Base-by-base conservation (phyloP, 805 yeast species). In the Yamadazyma takamatsuzukensis region DNA sequence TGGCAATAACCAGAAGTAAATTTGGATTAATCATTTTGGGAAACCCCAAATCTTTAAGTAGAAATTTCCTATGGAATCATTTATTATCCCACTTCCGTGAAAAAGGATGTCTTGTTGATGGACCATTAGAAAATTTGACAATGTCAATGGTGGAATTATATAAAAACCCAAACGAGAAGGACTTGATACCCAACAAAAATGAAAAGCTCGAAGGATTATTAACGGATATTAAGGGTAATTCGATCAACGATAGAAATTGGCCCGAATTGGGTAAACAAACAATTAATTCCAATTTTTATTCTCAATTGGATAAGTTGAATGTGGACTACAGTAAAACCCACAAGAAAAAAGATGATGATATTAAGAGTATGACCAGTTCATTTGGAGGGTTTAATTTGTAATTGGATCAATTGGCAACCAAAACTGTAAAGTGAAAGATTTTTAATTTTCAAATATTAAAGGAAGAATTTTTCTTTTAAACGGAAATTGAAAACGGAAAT, bases 41-140 rank as follows among this genome's bases (percentile, higher is more conserved):
- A 35, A 87, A 88, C 52, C 95, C 96, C 7, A 66, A 80, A 40
- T 76, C 93, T 0, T 67, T 89, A 43, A 71, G 84, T 27, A 71
- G 73, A 37, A 83, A 84, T 54, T 56, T 68, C 9, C 61, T 89
- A 41, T 89, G 97, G 97, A 79, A 79, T 45, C 81, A 77, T 40
- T 61, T 89, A 37, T 64, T 89, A 44, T 59, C 76, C 28, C 94
- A 86, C 53, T 88, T 76, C 61, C 71, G 95, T 58, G 90, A 85
- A 46, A 75, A 73, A 35, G 95, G 95, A 1, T 83, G 94, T 57
- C 64, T 89, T 19, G 97, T 89, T 17, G 96, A 89, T 55, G 97
- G 97, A 8, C 78, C 86, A 2, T 66, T 89, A 44, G 90, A 83
- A 38, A 83, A 78, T 45, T 68, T 89, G 41, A 93, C 82, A 53